Base-by-base conservation (phyloP, 2,329 filamentous ascomycete species). In the Aspergillus intermedius region DNA sequence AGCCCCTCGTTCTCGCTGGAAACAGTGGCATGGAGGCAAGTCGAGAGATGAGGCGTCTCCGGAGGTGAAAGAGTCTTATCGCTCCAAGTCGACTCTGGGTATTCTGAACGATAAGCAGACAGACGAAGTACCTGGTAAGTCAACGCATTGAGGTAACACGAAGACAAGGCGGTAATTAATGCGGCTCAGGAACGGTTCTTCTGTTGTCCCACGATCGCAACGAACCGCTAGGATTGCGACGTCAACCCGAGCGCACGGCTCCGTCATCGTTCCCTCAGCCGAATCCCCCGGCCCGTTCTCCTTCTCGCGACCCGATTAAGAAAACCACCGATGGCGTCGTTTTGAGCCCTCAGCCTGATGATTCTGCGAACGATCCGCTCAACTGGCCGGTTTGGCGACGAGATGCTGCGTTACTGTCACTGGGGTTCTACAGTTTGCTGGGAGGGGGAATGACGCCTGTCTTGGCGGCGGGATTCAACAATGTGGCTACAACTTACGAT, bases 381-480 rank as follows among this genome's bases (percentile, higher is more conserved):
- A 97, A 97, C 65, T 97, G 91, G 91, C 83, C 87, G 0, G 73
- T 78, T 5, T 88, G 88, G 83, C 81, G 88, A 37, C 78, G 91
- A 66, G 89, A 97, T 66, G 68, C 77, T 21, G 88, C 91, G 0
- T 71, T 97, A 53, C 60, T 95, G 0, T 91, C 86, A 0, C 75
- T 97, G 3, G 91, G 91, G 1, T 85, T 95, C 60, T 95, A 95
- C 69, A 95, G 90, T 68, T 87, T 96, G 82, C 71, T 96, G 15
- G 91, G 91, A 48, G 91, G 91, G 37, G 91, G 91, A 40, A 94
- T 95, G 75, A 96, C 91, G 0, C 87, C 93, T 0, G 75, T 96
- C 25, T 77, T 97, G 15, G 91, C 91, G 0, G 91, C 93, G 8
- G 91, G 90, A 10, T 97, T 96, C 73, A 84, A 83, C 28, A 75